Conservation (phyloP, 768 basidiomycete genomes). For the Boletus subcaerulescens region DNA sequence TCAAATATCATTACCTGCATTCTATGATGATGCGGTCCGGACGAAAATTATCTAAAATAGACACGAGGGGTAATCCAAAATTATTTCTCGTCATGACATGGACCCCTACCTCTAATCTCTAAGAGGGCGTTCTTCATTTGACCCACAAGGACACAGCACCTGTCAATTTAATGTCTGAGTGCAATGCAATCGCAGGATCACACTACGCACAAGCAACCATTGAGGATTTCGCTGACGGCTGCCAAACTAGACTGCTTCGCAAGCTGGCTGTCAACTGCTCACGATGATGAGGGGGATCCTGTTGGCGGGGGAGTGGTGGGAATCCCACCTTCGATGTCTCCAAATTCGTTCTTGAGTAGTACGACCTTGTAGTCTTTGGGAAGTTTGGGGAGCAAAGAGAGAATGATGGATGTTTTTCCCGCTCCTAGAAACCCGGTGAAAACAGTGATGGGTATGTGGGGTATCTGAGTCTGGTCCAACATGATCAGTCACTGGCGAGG, state of each 20-base stretch:
- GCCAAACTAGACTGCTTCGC: constrained; percentile 80
- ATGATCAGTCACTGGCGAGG: constrained; percentile 1
- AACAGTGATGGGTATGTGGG: constrained; percentile 79
- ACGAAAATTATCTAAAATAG: constrained; percentile 61
- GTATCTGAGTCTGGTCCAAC: constrained; percentile 5
- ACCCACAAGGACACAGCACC: constrained; percentile 93
- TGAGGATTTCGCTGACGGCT: constrained; percentile 90
- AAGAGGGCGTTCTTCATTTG: constrained; percentile 90
- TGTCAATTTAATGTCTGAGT: constrained; percentile 24
- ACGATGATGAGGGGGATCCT: constrained; percentile 1
- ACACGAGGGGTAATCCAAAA: not conserved
- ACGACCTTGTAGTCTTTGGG: constrained; percentile 87
- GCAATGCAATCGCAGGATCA: not conserved
- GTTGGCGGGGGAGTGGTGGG: not conserved
- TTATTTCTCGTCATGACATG: not conserved
- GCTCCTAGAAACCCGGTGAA: constrained; percentile 94
- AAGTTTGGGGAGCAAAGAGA: constrained; percentile 77
- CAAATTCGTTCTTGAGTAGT: constrained; percentile 94
- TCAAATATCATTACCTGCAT: constrained; percentile 63
- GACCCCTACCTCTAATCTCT: constrained; percentile 73
- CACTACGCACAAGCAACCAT: constrained; percentile 81
- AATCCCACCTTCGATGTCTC: constrained; percentile 78
- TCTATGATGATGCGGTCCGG: constrained; percentile 95
- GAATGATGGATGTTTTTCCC: constrained; percentile 78
- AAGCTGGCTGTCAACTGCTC: constrained; percentile 85